Percentiles rank a stretch among this genome's conserved stretches.
Evolutionary conservation across 768 basidiomycete species (phyloP).

Genomic region (Auriscalpium vulgare): DNA sequence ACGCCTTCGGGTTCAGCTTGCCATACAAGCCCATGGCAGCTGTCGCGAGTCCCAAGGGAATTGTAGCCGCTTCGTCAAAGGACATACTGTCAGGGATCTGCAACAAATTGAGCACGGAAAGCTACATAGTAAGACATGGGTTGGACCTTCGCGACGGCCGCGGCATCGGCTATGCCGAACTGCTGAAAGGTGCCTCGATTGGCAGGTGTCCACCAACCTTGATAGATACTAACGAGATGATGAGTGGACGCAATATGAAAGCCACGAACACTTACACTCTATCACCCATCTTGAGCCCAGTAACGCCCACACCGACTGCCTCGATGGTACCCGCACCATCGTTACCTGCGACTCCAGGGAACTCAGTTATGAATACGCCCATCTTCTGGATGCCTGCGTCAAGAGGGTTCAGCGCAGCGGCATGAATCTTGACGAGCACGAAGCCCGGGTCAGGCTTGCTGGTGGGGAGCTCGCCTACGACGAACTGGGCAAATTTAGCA

Average conservation of each 20-base stretch:
- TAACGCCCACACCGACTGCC: constrained; percentile 20
- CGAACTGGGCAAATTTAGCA: constrained; percentile 2
- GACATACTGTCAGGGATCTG: constrained; percentile 40
- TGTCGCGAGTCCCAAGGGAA: constrained; percentile 42
- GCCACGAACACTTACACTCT: constrained; percentile 14
- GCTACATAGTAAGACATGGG: background rate
- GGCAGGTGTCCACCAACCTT: background rate
- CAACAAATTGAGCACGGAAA: background rate
- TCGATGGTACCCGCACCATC: constrained; percentile 21
- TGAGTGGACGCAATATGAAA: background rate
- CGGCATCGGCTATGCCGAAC: constrained; percentile 15
- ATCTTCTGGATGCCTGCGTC: constrained; percentile 5
- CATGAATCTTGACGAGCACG: constrained; percentile 13
- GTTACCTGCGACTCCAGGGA: constrained; percentile 15
- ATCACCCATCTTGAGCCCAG: constrained; percentile 19
- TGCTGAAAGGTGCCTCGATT: constrained; percentile 15
- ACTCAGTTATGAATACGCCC: constrained; percentile 16
- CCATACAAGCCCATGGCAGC: constrained; percentile 43
- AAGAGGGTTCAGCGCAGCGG: constrained; percentile 16
- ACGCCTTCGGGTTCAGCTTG: constrained; percentile 2
- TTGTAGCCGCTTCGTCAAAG: constrained; percentile 40
- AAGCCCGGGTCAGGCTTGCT: constrained; percentile 11
- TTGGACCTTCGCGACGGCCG: constrained; percentile 8
- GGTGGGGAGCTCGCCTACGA: background rate
- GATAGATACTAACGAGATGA: constrained; percentile 2